Conservation (phyloP, 306 rosid species). For the Prunus salicina region DNA sequence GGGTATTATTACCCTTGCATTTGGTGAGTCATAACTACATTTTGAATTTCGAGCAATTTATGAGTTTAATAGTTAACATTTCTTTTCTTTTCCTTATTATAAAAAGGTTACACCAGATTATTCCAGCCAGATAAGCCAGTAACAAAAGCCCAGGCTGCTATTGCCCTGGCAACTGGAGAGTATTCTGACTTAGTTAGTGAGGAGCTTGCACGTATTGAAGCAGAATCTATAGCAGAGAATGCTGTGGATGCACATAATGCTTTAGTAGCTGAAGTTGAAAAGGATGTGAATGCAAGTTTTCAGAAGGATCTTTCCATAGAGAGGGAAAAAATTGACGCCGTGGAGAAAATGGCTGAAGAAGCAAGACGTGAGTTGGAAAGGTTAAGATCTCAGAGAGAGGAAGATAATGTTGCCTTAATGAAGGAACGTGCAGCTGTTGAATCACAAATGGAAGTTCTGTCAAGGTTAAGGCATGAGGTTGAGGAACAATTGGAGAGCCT, state of each 20-base stretch:
- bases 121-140: conserved; percentile 96
- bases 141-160: conserved; percentile 94
- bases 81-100: not conserved
- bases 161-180: conserved; percentile 97
- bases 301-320: conserved; percentile 73
- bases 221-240: conserved; percentile 90
- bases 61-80: not conserved
- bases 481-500: conserved; percentile 83
- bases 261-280: conserved; percentile 91
- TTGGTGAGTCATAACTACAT: conserved; percentile 53
- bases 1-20: conserved; percentile 90
- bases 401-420: conserved; percentile 52
- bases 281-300: conserved; percentile 75
- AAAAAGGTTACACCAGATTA: conserved; percentile 75
- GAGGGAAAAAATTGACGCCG: conserved; percentile 77
- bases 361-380: conserved; percentile 76
- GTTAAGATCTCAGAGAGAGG: conserved; percentile 68
- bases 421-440: conserved; percentile 77
- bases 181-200: conserved; percentile 83
- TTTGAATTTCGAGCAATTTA: not conserved
- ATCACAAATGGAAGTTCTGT: conserved; percentile 86
- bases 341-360: conserved; percentile 92
- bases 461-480: conserved; percentile 73
- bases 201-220: conserved; percentile 98
- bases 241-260: conserved; percentile 94